Base-by-base conservation (phyloP, 2,329 filamentous ascomycete genomes). In the Colletotrichum simmondsii region DNA sequence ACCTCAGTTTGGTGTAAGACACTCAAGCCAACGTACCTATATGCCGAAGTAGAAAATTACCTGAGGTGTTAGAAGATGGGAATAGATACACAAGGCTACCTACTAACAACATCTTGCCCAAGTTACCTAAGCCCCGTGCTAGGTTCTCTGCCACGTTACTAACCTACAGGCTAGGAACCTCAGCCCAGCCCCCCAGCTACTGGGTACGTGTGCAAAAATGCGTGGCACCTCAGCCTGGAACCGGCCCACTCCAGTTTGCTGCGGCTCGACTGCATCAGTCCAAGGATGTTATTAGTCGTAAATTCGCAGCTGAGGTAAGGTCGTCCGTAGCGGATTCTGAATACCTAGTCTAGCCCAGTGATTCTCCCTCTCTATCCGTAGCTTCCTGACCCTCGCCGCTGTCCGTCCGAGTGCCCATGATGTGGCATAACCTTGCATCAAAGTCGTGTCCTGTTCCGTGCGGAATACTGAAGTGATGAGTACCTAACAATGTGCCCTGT, bases 201-300 rank as follows among this genome's bases (percentile, higher is more conserved):
- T 62, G 19, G 19, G 42, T 46, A 46, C 42, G 42, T 46, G 42
- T 46, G 19, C 19, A n/a, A 46, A 46, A 19, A 42, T 54, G 66
- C 59, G 30, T 52, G 59, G 26, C 56, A 62, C 46, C 28, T 68
- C 49, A 62, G 65, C 58, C 46, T 49, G 30, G 60, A 19, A 54
- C 61, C 22, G n/a, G 60, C 60, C 26, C 61, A 35, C 30, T n/a
- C 30, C 24, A 26, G 22, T 42, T 32, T 32, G 8, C 61, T 24
- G 46, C 52, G 32, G 7, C 37, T n/a, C 26, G 16, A 42, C 37
- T 42, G 37, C 37, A 42, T 46, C 42, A 46, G 19, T 46, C 42
- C 42, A 16, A 46, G 19, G 42, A 46, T 46, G 42, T 19, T 46
- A 46, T 46, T n/a, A 46, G 42, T 46, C 42, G 42, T 19, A 46